phyloP scores from a whole-genome alignment of 257 asterid genomes.

The Solanum commersonii region DNA sequence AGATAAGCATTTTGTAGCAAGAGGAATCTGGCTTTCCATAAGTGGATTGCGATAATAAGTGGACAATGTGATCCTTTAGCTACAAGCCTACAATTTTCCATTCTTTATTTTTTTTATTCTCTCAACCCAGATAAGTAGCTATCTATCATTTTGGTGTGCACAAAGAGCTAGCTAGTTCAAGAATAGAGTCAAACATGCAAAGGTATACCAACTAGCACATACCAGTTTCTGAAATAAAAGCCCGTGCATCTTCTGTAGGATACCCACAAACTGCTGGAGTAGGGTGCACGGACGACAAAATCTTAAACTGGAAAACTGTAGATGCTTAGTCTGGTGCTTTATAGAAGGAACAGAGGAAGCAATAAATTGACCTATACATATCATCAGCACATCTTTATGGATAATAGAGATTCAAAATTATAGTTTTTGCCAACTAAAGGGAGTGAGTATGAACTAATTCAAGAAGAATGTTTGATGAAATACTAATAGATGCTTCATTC shows the following conservation, averaged over 20 bases:
- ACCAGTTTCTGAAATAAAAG: conserved; percentile 77
- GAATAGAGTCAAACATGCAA: background rate
- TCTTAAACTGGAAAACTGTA: conserved; percentile 51
- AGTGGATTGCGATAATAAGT: background rate
- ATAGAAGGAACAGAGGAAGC: background rate
- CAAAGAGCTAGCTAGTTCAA: background rate
- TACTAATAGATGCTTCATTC: background rate
- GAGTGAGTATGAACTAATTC: background rate
- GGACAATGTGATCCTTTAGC: background rate
- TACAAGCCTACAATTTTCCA: background rate
- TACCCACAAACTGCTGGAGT: conserved; percentile 99
- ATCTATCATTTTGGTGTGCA: background rate
- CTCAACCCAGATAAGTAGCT: background rate
- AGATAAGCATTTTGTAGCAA: background rate
- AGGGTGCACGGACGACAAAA: conserved; percentile 89
- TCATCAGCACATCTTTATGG: background rate
- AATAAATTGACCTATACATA: background rate
- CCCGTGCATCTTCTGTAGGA: conserved; percentile 82
- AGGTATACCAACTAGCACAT: conserved; percentile 1
- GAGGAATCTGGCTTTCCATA: background rate
- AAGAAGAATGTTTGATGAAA: background rate
- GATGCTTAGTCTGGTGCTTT: background rate
- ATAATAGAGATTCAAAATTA: background rate
- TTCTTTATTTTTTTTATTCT: background rate
- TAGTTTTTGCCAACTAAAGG: background rate